Percentiles rank a stretch among this genome's conserved stretches.
Conservation (phyloP, 2,329 filamentous ascomycete genomes). For the Clarireedia monteithiana region DNA sequence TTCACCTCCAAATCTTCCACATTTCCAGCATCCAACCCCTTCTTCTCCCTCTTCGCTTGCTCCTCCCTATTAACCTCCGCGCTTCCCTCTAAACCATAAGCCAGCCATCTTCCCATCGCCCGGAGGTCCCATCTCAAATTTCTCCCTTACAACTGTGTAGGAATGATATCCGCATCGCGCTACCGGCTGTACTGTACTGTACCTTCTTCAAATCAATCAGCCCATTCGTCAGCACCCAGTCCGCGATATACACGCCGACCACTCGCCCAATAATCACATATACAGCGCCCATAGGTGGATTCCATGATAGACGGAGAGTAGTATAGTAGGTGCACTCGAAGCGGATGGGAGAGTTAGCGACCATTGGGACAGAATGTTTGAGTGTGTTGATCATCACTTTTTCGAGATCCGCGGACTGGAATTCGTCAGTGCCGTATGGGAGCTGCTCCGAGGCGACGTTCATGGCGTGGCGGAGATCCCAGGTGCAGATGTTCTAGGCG, state of each 20-base stretch:
- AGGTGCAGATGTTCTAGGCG: constrained; percentile 53
- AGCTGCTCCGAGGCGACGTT: constrained; percentile 47
- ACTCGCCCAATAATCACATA: constrained; percentile 50
- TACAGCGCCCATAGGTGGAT: constrained; percentile 48
- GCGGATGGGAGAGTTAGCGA: constrained; percentile 44
- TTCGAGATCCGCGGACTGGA: constrained; percentile 39
- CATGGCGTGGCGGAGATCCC: constrained; percentile 44
- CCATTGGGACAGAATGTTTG: constrained; percentile 40
- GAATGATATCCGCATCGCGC: constrained; percentile 53
- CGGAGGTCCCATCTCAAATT: constrained; percentile 51
- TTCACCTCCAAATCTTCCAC: too few species aligned
- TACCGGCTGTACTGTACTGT: constrained; percentile 50
- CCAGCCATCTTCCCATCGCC: constrained; percentile 27
- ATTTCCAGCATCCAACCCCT: too few species aligned
- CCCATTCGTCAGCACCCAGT: constrained; percentile 45
- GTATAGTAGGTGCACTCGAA: constrained; percentile 52
- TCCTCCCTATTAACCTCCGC: constrained; percentile 1
- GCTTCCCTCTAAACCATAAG: constrained; percentile 34
- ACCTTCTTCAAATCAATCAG: constrained; percentile 48
- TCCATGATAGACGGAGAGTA: constrained; percentile 46
- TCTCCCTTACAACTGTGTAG: constrained; percentile 46
- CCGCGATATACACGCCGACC: constrained; percentile 48
- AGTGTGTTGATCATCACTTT: constrained; percentile 37
- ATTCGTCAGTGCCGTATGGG: constrained; percentile 45
- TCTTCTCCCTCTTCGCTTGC: not conserved